A percentile compares a stretch with the other conserved stretches of the same genome.
Conservation (phyloP, 2,329 filamentous ascomycete genomes). For the Fusarium mangiferae region DNA sequence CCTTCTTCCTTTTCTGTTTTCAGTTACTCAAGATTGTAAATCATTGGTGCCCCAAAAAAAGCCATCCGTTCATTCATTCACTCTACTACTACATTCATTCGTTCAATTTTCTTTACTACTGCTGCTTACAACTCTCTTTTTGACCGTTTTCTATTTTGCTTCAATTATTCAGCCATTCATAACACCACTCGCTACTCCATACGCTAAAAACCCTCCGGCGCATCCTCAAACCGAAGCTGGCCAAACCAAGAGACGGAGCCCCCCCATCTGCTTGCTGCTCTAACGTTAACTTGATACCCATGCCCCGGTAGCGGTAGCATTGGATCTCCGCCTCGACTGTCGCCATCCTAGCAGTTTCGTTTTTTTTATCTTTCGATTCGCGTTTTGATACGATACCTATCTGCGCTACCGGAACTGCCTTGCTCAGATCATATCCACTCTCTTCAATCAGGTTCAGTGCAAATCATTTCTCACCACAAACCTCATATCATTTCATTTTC, state of each 20-base stretch:
- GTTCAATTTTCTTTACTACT: neutral
- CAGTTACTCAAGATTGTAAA: slow-evolving; percentile 5
- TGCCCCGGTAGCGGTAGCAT: slow-evolving; percentile 27
- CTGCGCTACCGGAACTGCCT: slow-evolving; percentile 20
- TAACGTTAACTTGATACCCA: slow-evolving; percentile 7
- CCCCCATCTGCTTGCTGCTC: neutral
- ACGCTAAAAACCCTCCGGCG: slow-evolving; percentile 29
- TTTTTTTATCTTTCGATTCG: slow-evolving; percentile 27
- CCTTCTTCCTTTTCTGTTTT: slow-evolving; percentile 2
- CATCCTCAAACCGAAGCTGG: slow-evolving; percentile 21
- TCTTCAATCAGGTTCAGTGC: slow-evolving; percentile 3
- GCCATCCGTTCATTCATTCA: neutral
- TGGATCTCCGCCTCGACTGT: slow-evolving; percentile 31
- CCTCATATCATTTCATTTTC: slow-evolving; percentile 21
- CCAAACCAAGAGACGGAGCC: slow-evolving; percentile 3
- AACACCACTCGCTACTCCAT: slow-evolving; percentile 1
- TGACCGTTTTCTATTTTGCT: neutral
- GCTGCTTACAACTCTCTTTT: neutral
- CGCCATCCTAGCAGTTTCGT: slow-evolving; percentile 12
- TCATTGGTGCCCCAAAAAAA: slow-evolving; percentile 18
- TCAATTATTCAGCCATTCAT: slow-evolving; percentile 5
- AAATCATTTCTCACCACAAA: slow-evolving; percentile 5
- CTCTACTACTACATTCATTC: neutral
- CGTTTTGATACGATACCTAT: slow-evolving; percentile 24
- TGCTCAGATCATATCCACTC: slow-evolving; percentile 33